A percentile compares a stretch with the other conserved stretches of the same genome.
These are phyloP conservation scores for Russula dissimulans DNA, from an alignment of 768 basidiomycete genomes.

Conservation along the genomic window DNA sequence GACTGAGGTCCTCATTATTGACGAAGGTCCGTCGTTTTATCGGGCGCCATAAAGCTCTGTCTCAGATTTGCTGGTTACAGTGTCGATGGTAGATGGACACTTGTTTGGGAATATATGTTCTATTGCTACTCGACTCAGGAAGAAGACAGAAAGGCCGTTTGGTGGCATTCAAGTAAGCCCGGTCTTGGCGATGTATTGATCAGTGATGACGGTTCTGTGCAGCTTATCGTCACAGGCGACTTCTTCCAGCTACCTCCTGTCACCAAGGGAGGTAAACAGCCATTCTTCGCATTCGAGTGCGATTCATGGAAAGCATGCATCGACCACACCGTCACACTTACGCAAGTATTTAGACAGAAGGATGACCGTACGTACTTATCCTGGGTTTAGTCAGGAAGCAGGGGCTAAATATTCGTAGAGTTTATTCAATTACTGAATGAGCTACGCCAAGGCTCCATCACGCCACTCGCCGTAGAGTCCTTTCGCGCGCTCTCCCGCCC, in stretches of 20 bases:
- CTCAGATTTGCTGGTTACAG: constrained; percentile 25
- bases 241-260: constrained; percentile 61
- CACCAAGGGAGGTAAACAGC: constrained; percentile 32
- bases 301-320: constrained; percentile 48
- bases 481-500: constrained; percentile 42
- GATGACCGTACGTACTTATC: constrained; percentile 45
- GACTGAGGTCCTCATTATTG: constrained; percentile 52
- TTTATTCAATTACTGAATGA: constrained; percentile 72
- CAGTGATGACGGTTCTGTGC: not conserved
- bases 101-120: constrained; percentile 50
- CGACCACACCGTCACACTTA: constrained; percentile 52
- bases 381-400: not conserved
- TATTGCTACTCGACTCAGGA: constrained; percentile 43
- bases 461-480: constrained; percentile 33
- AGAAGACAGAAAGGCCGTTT: constrained; percentile 43
- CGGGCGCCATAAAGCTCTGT: too few species aligned
- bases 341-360: constrained; percentile 68
- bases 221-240: constrained; percentile 55
- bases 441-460: constrained; percentile 54
- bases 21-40: constrained; percentile 38
- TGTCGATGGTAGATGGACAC: constrained; percentile 62
- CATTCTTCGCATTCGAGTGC: constrained; percentile 61
- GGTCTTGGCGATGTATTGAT: constrained; percentile 26
- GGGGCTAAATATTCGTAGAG: constrained; percentile 29
- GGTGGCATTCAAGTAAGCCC: constrained; percentile 52